These are phyloP conservation scores for Cercospora brassicicola DNA, from an alignment of 2,329 filamentous ascomycete genomes.

Conservation along the genomic window DNA sequence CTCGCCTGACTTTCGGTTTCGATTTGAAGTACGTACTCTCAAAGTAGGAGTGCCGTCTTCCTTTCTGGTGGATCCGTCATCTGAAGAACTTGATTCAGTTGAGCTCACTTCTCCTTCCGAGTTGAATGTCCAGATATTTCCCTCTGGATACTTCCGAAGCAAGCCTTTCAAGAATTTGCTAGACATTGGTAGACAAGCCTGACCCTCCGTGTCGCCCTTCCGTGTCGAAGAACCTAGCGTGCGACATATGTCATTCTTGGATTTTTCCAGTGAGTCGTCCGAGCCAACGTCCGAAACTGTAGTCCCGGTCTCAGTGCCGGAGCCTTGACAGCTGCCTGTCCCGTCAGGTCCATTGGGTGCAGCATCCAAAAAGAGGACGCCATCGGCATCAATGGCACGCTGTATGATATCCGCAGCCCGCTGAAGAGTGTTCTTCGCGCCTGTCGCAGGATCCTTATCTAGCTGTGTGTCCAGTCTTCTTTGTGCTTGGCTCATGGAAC, in stretches of 20 bases:
- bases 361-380: constrained; percentile 47
- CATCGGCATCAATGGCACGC: constrained; percentile 49
- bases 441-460: constrained; percentile 9
- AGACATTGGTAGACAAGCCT: not conserved
- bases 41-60: not conserved
- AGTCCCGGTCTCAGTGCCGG: constrained; percentile 6
- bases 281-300: not conserved
- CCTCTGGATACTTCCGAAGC: constrained; percentile 18
- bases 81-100: constrained; percentile 12
- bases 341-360: constrained; percentile 1
- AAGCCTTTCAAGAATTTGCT: constrained; percentile 18
- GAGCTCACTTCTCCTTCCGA: constrained; percentile 16
- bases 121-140: constrained; percentile 22
- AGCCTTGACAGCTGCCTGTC: constrained; percentile 8
- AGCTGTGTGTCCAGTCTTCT: not conserved
- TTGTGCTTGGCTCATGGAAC: constrained; percentile 1
- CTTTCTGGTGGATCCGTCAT: not conserved
- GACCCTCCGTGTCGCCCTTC: not conserved
- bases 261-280: constrained; percentile 1
- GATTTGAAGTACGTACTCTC: not conserved
- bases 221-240: not conserved
- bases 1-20: not conserved
- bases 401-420: constrained; percentile 37
- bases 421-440: constrained; percentile 40
- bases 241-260: not conserved